phyloP scores from a whole-genome alignment of 371 early-diverging fungal species.

The Mucor irregularis region DNA sequence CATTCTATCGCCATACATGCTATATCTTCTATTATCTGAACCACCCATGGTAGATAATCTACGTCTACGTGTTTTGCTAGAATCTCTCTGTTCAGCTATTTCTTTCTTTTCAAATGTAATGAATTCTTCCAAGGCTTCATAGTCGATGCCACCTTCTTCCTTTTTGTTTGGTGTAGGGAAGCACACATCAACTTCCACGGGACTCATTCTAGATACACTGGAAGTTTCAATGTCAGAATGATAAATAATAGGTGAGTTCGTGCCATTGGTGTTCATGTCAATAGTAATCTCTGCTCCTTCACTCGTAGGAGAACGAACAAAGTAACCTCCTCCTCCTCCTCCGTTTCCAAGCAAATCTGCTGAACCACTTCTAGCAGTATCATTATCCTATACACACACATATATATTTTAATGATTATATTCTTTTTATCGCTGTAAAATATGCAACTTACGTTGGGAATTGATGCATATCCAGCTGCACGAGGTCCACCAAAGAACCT shows the following conservation, averaged over 20 bases:
- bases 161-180: constrained; percentile 39
- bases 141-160: constrained; percentile 34
- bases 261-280: constrained; percentile 8
- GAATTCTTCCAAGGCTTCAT: constrained; percentile 27
- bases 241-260: constrained; percentile 6
- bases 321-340: too few relatives aligned
- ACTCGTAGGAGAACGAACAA: neutral
- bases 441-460: neutral
- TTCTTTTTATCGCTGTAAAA: neutral
- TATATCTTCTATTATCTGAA: constrained; percentile 21
- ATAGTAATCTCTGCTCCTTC: constrained; percentile 11
- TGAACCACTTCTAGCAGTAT: neutral
- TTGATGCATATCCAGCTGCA: constrained; percentile 5
- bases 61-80: constrained; percentile 1
- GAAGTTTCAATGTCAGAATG: constrained; percentile 31
- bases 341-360: too few relatives aligned
- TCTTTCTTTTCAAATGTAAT: constrained; percentile 14
- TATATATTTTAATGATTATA: neutral
- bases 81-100: neutral
- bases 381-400: neutral
- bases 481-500: constrained; percentile 19
- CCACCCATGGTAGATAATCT: constrained; percentile 27
- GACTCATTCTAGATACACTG: constrained; percentile 18
- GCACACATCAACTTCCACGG: constrained; percentile 45
- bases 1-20: constrained; percentile 29